A percentile compares a stretch with the other conserved stretches of the same genome.
Evolutionary conservation across 148 eudicot species (phyloP).

Genomic region (Silene conica): DNA sequence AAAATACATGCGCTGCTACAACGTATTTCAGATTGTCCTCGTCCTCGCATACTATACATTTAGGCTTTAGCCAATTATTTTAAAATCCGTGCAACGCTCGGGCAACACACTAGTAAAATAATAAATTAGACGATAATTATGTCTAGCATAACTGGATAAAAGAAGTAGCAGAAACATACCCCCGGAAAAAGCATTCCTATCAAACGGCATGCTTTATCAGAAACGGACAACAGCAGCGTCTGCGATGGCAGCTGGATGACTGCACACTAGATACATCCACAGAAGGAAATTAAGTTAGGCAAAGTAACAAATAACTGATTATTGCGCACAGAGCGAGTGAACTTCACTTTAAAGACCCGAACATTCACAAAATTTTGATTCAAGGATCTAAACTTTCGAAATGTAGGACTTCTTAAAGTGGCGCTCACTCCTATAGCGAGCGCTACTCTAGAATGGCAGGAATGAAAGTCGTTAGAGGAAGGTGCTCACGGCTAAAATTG

Average conservation of each 20-base stretch:
- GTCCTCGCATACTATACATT: too few species aligned
- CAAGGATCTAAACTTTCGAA: too few species aligned
- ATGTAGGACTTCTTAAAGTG: too few species aligned
- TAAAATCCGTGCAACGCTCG: too few species aligned
- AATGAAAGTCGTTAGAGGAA: not conserved
- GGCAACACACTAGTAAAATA: too few species aligned
- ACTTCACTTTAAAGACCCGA: not conserved
- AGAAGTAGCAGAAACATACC: conserved; percentile 39
- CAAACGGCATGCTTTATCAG: conserved; percentile 95
- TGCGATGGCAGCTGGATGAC: conserved; percentile 96
- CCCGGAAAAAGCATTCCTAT: conserved; percentile 99
- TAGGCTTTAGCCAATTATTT: too few species aligned
- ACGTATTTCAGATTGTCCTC: too few species aligned
- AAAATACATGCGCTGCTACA: too few species aligned
- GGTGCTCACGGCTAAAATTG: not conserved
- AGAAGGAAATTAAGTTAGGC: not conserved
- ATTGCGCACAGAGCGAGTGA: not conserved
- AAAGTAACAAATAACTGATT: not conserved
- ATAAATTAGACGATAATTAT: not conserved
- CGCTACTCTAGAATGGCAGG: not conserved
- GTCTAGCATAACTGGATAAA: not conserved
- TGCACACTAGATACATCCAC: conserved; percentile 67
- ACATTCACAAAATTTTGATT: not conserved
- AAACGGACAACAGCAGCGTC: conserved; percentile 86
- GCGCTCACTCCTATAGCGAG: too few species aligned